phyloP scores from a whole-genome alignment of 352 stramenopile genomes.

The Phytophthora hibernalis region DNA sequence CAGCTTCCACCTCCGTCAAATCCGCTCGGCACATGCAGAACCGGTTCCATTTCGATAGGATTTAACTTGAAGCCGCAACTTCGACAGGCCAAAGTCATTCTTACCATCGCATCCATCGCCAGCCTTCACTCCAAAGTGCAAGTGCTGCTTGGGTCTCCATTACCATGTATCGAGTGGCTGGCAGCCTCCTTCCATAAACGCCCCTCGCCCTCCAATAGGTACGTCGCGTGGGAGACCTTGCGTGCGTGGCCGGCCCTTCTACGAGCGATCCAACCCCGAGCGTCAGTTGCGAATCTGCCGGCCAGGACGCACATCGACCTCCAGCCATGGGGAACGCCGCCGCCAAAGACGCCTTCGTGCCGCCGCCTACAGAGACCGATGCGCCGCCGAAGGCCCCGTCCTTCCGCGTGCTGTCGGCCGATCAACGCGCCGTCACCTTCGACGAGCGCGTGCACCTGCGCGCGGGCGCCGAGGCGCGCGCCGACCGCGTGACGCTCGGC shows the following conservation, averaged over 20 bases:
- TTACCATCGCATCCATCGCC: not conserved
- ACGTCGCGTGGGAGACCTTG: constrained; percentile 12
- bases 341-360: constrained; percentile 31
- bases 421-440: constrained; percentile 84
- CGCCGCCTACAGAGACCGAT: constrained; percentile 1
- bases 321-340: constrained; percentile 38
- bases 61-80: constrained; percentile 24
- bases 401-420: constrained; percentile 72
- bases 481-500: constrained; percentile 54
- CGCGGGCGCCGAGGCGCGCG: constrained; percentile 11
- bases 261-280: not conserved
- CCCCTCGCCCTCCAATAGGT: constrained; percentile 23
- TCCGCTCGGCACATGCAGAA: constrained; percentile 26
- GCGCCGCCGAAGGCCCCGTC: constrained; percentile 16
- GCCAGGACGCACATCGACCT: constrained; percentile 9
- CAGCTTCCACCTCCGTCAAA: constrained; percentile 13
- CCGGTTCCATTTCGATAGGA: not conserved
- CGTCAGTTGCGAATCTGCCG: constrained; percentile 28
- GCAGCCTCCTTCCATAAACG: constrained; percentile 23
- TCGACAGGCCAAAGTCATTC: constrained; percentile 6
- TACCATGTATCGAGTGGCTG: constrained; percentile 1
- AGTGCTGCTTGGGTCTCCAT: not conserved
- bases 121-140: not conserved
- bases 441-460: constrained; percentile 81
- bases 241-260: constrained; percentile 19